A percentile compares a stretch with the other conserved stretches of the same genome.
Evolutionary conservation across 768 basidiomycete species (phyloP).

Genomic region (Favolaschia claudopus): DNA sequence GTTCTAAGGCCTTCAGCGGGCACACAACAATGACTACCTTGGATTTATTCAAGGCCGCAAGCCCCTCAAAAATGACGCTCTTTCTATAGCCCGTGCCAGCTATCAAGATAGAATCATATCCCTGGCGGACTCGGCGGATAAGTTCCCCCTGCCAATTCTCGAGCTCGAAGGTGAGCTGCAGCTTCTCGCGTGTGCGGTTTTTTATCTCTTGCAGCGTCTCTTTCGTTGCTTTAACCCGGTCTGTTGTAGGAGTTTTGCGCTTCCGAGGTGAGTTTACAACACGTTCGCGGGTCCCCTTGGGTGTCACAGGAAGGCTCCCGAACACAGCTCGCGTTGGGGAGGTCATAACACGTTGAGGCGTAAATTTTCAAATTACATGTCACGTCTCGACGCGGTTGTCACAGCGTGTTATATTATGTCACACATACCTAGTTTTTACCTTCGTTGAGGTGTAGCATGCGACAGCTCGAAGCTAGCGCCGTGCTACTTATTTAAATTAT

Average conservation of each 20-base stretch:
- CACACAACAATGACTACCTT: slow-evolving; percentile 24
- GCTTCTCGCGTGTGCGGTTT: not conserved
- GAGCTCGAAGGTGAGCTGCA: not conserved
- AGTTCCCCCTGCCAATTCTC: slow-evolving; percentile 2
- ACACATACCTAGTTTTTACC: too few species aligned
- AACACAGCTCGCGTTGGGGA: not conserved
- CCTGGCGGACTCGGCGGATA: not conserved
- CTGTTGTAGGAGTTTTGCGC: slow-evolving; percentile 3
- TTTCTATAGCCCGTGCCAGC: slow-evolving; percentile 27
- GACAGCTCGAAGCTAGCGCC: too few species aligned
- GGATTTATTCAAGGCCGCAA: slow-evolving; percentile 9
- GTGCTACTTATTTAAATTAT: too few species aligned
- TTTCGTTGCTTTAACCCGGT: not conserved
- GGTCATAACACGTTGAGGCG: not conserved
- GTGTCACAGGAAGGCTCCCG: not conserved
- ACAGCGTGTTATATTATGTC: not conserved
- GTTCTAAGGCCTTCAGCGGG: slow-evolving; percentile 27
- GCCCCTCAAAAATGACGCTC: slow-evolving; percentile 21
- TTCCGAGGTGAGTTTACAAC: not conserved
- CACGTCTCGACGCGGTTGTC: not conserved
- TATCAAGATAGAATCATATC: slow-evolving; percentile 3
- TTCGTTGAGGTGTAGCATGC: too few species aligned
- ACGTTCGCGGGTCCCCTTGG: not conserved
- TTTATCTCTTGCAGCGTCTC: slow-evolving; percentile 3
- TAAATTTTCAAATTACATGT: not conserved